Conservation (phyloP, 2,329 filamentous ascomycete species). For the Beauveria brongniartii region DNA sequence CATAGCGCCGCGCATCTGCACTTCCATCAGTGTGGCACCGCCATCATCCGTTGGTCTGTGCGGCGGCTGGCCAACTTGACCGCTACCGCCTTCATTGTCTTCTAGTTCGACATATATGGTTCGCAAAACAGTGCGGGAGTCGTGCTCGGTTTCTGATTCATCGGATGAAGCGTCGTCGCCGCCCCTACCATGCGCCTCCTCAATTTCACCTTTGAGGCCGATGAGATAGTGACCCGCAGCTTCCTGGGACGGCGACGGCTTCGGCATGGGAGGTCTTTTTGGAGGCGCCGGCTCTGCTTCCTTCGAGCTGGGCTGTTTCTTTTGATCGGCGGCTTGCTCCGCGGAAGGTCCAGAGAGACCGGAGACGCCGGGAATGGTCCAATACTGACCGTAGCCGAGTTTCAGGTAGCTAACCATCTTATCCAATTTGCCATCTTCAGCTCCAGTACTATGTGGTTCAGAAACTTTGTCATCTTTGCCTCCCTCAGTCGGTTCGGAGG, state of each 20-base stretch:
- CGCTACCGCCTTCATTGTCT: not conserved
- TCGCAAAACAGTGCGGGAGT: slow-evolving; percentile 52
- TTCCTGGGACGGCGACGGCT: slow-evolving; percentile 20
- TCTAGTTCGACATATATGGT: slow-evolving; percentile 61
- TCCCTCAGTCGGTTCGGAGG: not conserved
- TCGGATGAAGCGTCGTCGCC: slow-evolving; percentile 23
- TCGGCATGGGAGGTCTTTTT: slow-evolving; percentile 4
- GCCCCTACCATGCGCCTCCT: slow-evolving; percentile 31
- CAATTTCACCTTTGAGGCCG: slow-evolving; percentile 58
- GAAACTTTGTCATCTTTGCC: not conserved
- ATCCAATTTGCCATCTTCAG: slow-evolving; percentile 36
- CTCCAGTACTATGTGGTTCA: not conserved
- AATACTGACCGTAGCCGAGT: slow-evolving; percentile 60
- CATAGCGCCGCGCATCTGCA: slow-evolving; percentile 27
- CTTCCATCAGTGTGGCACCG: slow-evolving; percentile 22
- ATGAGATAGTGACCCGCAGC: slow-evolving; percentile 51
- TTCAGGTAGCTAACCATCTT: slow-evolving; percentile 58
- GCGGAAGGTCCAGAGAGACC: slow-evolving; percentile 7
- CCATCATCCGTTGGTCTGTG: slow-evolving; percentile 17
- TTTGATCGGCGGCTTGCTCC: slow-evolving; percentile 13
- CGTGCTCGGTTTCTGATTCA: slow-evolving; percentile 27
- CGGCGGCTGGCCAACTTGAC: not conserved
- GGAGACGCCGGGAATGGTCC: slow-evolving; percentile 36
- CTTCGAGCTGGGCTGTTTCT: slow-evolving; percentile 11
- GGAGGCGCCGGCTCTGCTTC: slow-evolving; percentile 1